Evolutionary conservation across 495 filamentous ascomycete species (phyloP).

Genomic region (Penicillium silybi): DNA sequence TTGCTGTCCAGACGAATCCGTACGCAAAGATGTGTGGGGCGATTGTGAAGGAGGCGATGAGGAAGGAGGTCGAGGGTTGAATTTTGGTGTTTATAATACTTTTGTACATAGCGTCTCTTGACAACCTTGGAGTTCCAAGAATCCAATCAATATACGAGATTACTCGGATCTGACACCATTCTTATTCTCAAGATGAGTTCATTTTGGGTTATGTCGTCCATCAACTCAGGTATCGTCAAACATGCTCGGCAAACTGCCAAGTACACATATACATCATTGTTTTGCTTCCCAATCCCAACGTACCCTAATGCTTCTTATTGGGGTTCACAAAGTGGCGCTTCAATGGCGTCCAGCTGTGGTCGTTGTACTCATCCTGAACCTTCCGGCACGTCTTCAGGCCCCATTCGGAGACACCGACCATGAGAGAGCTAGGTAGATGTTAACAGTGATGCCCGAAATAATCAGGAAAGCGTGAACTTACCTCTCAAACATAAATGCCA

Average conservation of each 20-base stretch:
- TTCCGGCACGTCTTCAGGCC: conserved; percentile 77
- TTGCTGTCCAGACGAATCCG: conserved; percentile 80
- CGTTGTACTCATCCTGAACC: conserved; percentile 79
- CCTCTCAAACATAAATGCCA: conserved; percentile 70
- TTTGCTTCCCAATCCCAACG: not conserved
- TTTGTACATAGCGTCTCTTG: not conserved
- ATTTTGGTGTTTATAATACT: not conserved
- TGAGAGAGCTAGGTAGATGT: conserved; percentile 52
- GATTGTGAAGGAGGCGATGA: conserved; percentile 83
- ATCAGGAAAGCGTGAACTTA: conserved; percentile 21
- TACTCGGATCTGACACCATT: not conserved
- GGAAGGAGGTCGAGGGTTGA: conserved; percentile 56
- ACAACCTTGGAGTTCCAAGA: too few species aligned
- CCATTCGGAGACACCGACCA: conserved; percentile 93
- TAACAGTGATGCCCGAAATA: conserved; percentile 2
- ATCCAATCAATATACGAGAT: too few species aligned
- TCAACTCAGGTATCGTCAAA: conserved; percentile 2
- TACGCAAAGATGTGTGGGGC: conserved; percentile 84
- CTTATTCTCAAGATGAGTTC: not conserved
- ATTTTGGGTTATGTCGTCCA: not conserved
- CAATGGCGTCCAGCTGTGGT: conserved; percentile 78
- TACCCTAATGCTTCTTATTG: conserved; percentile 22
- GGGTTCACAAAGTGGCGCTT: conserved; percentile 73
- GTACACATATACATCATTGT: conserved; percentile 4
- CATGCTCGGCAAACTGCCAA: conserved; percentile 5